Base-by-base conservation (phyloP, 1,284 basidiomycete genomes). In the Cryptococcus maquisensis region DNA sequence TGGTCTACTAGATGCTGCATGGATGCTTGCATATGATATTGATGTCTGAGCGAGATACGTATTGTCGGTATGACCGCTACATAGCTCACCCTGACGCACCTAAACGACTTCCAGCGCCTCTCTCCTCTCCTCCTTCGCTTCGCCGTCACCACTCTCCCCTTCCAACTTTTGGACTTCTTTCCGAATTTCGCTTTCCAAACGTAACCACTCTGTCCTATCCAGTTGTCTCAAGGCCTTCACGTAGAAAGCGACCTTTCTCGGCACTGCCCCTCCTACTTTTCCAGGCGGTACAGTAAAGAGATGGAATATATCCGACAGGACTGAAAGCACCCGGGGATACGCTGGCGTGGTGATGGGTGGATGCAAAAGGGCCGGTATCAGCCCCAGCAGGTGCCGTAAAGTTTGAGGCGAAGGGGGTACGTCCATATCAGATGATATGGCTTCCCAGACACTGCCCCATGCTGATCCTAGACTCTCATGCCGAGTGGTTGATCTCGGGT, bases 161-260 rank as follows among this genome's bases (percentile, higher is more conserved):
- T 52, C 21, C 35, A 57, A 18, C 37, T 28, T 54, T 3, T 52
- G 36, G 2, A 46, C 35, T 20, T 59, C 61, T 15, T 52, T 51
- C 35, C 46, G 59, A 8, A 52, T 16, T 48, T 60, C 58, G 21
- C 32, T 45, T 47, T 69, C 61, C 37, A 74, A 26, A 0, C 35
- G 26, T 9, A 72, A 50, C 74, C 74, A 76, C 6, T 69, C 62
- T 10, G 40, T 41, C 15, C 74, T 42, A 2, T 35, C 47, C 3
- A 74, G 24, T 36, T 62, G 47, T 10, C 39, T 18, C 32, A 73
- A 47, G 0, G 71, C 66, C 4, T 60, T 66, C 21, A 64, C 39
- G 49, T 73, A 75, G 56, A 76, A 76, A 7, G 60, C 63, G 4
- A 75, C 45, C 54, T 76, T 76, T 35, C 61, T 62, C 6, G 58